Evolutionary conservation across 257 asterid species (phyloP), one percentile per base, ranked within the genome.

Genomic region (Nicotiana knightiana): DNA sequence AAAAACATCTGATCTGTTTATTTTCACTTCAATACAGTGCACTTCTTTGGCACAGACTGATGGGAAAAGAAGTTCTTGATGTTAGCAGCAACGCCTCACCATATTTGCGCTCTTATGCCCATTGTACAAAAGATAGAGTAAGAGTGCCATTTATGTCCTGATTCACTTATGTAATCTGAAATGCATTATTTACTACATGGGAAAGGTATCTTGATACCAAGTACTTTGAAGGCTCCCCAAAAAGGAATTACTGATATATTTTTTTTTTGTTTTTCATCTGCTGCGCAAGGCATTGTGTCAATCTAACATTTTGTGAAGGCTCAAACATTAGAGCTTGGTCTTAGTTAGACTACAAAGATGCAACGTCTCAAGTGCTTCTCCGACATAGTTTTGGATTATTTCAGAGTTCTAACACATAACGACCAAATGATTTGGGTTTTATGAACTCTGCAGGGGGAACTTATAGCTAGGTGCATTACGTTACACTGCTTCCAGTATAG

Each of bases 31-130:
- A 54, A 84, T 77, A 26, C 87, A 96, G 99, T 76, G 97, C 99
- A 4, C 87, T 96, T 70, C 91, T 96, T 28, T 96, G 98, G 98
- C 92, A 96, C 88, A 97, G 88, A 11, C 97, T 96, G 64, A 96
- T 96, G 98, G 98, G 99, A 62, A 87, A 82, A 81, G 97, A 90
- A 71, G 99, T 94, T 70, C 93, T 96, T 75, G 82, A 83, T 78
- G 88, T 91, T 79, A 68, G 82, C 65, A 90, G 86, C 88, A 2
- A 75, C 79, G 86, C 88, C 9, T 85, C 94, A 24, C 90, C 93
- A 62, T 84, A 88, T 85, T 81, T 96, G 85, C 97, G 98, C 53
- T 85, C 88, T 81, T 96, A 94, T 81, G 98, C 97, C 46, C 99
- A 96, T 64, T 96, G 98, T 85, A 83, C 98, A 5, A 93, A 90